These are phyloP conservation scores for Phytophthora kernoviae DNA, from an alignment of 352 stramenopile species.

Conservation along the genomic window DNA sequence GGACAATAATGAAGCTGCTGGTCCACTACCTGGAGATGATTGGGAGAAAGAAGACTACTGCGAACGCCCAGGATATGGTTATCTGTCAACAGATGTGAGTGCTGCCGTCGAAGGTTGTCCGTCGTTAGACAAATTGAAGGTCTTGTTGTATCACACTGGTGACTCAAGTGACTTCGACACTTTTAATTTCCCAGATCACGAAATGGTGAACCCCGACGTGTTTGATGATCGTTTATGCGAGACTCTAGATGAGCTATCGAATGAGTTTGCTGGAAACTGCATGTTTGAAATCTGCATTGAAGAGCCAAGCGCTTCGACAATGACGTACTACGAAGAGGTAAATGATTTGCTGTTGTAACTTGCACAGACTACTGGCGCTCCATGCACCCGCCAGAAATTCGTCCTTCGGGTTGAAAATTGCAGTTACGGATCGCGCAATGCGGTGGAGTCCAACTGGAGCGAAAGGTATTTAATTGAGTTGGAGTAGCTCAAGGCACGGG, in stretches of 20 bases:
- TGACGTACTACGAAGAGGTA: slow-evolving; percentile 35
- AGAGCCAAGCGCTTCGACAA: slow-evolving; percentile 9
- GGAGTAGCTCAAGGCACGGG: slow-evolving; percentile 10
- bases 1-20: slow-evolving; percentile 9
- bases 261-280: slow-evolving; percentile 28
- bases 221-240: background rate
- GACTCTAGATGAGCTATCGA: slow-evolving; percentile 16
- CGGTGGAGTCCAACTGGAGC: slow-evolving; percentile 13
- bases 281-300: slow-evolving; percentile 37
- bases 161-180: background rate
- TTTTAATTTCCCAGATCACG: background rate
- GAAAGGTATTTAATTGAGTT: slow-evolving; percentile 12
- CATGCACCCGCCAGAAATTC: slow-evolving; percentile 12
- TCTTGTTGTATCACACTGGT: slow-evolving; percentile 37
- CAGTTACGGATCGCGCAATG: slow-evolving; percentile 14
- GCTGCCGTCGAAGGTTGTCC: slow-evolving; percentile 33
- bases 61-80: slow-evolving; percentile 16
- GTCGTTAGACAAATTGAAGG: slow-evolving; percentile 23
- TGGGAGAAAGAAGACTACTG: slow-evolving; percentile 9
- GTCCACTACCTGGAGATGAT: background rate
- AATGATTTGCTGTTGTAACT: slow-evolving; percentile 13
- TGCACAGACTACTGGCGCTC: background rate
- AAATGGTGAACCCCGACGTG: slow-evolving; percentile 17
- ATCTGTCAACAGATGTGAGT: slow-evolving; percentile 22
- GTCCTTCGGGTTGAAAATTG: slow-evolving; percentile 20